These are phyloP conservation scores for Myxozyma sirexii DNA, from an alignment of 805 yeast genomes.

Conservation along the genomic window DNA sequence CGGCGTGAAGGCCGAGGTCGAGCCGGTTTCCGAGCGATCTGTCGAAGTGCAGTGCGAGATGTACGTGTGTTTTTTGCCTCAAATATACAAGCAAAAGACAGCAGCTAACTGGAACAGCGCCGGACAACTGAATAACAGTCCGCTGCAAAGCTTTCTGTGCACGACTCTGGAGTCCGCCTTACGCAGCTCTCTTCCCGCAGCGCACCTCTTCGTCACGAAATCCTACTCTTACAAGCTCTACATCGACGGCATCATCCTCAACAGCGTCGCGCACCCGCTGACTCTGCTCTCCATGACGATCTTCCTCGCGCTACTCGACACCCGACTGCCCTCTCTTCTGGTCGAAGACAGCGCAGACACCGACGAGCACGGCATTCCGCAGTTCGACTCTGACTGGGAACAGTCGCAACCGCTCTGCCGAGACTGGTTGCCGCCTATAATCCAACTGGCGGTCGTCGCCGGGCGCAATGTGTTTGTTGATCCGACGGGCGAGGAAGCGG, in stretches of 20 bases:
- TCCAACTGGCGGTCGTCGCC: slow-evolving; percentile 74
- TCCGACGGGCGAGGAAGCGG: slow-evolving; percentile 87
- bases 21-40: slow-evolving; percentile 50
- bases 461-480: slow-evolving; percentile 75
- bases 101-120: slow-evolving; percentile 15
- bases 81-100: not conserved
- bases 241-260: slow-evolving; percentile 78
- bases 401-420: slow-evolving; percentile 53
- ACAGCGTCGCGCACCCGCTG: slow-evolving; percentile 78
- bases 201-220: slow-evolving; percentile 63
- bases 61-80: not conserved
- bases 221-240: slow-evolving; percentile 74
- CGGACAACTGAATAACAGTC: slow-evolving; percentile 52
- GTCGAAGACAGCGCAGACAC: slow-evolving; percentile 10
- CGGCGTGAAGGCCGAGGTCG: slow-evolving; percentile 85
- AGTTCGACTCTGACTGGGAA: slow-evolving; percentile 61
- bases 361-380: slow-evolving; percentile 26
- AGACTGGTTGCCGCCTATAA: slow-evolving; percentile 67
- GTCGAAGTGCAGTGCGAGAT: slow-evolving; percentile 63
- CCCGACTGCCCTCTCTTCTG: slow-evolving; percentile 45
- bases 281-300: slow-evolving; percentile 77
- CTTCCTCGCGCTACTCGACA: slow-evolving; percentile 77
- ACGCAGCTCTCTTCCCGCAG: slow-evolving; percentile 55
- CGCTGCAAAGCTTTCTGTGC: slow-evolving; percentile 63
- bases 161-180: slow-evolving; percentile 61